These are phyloP conservation scores for Blastomyces gilchristii DNA, from an alignment of 2,329 filamentous ascomycete species.

Conservation along the genomic window DNA sequence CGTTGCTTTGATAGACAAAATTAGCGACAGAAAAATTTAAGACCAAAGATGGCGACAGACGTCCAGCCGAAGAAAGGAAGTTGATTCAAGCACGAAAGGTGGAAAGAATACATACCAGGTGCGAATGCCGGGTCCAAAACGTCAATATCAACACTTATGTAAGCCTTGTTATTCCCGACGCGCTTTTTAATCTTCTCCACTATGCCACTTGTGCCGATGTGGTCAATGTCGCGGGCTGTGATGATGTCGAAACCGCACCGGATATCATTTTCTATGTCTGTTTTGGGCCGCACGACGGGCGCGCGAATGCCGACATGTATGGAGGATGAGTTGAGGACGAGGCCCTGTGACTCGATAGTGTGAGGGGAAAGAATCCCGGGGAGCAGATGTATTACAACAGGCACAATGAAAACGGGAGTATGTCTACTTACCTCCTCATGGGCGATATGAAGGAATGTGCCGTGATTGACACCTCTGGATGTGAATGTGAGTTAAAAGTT, in stretches of 20 bases:
- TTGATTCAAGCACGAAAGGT: not conserved
- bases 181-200: conserved; percentile 58
- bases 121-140: conserved; percentile 61
- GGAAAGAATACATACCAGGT: conserved; percentile 41
- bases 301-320: conserved; percentile 49
- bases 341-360: conserved; percentile 31
- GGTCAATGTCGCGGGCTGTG: conserved; percentile 74
- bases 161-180: conserved; percentile 69
- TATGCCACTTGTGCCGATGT: conserved; percentile 61
- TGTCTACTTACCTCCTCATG: conserved; percentile 42
- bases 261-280: conserved; percentile 47
- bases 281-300: conserved; percentile 40
- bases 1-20: conserved; percentile 35
- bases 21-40: not conserved
- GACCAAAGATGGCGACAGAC: not conserved
- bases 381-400: not conserved
- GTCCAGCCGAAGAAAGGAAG: not conserved
- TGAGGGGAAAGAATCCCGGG: not conserved
- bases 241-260: conserved; percentile 70
- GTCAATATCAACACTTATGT: conserved; percentile 74
- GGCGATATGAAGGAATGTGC: conserved; percentile 85
- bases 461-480: conserved; percentile 68
- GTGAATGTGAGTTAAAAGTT: conserved; percentile 37
- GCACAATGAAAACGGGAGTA: not conserved
- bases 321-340: conserved; percentile 44